Conservation (phyloP, 495 filamentous ascomycete species). For the Hypomontagnella monticulosa region DNA sequence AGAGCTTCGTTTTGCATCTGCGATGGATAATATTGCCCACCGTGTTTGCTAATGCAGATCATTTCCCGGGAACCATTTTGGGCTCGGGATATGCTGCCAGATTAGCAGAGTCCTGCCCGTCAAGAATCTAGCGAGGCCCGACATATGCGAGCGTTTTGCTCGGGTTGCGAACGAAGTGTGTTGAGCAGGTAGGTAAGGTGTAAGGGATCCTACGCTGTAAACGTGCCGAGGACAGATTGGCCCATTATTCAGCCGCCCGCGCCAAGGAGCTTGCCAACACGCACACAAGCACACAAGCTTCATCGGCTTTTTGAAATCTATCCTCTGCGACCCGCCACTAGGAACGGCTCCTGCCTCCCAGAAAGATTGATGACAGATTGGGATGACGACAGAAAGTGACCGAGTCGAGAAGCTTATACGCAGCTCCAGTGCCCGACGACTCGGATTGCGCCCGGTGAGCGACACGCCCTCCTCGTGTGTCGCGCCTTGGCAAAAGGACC, state of each 20-base stretch:
- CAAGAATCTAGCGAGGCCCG: conserved; percentile 11
- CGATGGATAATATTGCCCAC: not conserved
- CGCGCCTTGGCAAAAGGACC: conserved; percentile 13
- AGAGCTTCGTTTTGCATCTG: too few relatives aligned
- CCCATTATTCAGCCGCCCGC: conserved; percentile 16
- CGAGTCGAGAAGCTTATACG: not conserved
- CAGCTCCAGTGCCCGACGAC: conserved; percentile 10
- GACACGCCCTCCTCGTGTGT: conserved; percentile 12
- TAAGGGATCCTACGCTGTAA: conserved; percentile 21
- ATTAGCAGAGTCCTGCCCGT: conserved; percentile 1
- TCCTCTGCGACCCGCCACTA: conserved; percentile 24
- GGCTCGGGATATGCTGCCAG: conserved; percentile 13
- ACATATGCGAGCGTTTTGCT: conserved; percentile 16
- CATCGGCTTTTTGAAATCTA: not conserved
- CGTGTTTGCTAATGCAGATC: conserved; percentile 6
- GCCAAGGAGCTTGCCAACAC: conserved; percentile 3
- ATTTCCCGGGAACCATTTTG: conserved; percentile 1
- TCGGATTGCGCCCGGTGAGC: conserved; percentile 24
- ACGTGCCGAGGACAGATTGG: conserved; percentile 34
- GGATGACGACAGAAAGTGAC: conserved; percentile 15
- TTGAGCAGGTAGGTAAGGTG: conserved; percentile 20
- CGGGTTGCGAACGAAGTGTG: conserved; percentile 26
- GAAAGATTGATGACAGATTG: not conserved
- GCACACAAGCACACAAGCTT: too few relatives aligned
- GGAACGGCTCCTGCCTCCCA: conserved; percentile 18